phyloP scores from a whole-genome alignment of 768 basidiomycete species.

The Kwoniella newhampshirensis region DNA sequence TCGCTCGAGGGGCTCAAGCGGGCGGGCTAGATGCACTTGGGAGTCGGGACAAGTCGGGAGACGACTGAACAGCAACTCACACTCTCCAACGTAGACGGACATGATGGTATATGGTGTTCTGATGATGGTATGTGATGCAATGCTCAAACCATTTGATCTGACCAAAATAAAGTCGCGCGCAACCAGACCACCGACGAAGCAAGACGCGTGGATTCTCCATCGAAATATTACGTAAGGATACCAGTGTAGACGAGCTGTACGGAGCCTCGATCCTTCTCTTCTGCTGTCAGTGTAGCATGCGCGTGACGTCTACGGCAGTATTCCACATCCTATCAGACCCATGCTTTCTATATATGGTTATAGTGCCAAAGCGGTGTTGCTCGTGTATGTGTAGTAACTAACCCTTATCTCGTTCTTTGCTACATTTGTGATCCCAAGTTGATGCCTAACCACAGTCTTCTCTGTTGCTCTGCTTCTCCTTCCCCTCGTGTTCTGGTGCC shows the following conservation, averaged over 20 bases:
- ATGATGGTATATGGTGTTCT: slow-evolving; percentile 9
- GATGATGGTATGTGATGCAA: background rate
- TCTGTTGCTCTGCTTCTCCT: too few species aligned
- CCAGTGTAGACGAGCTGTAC: background rate
- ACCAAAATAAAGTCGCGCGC: too few species aligned
- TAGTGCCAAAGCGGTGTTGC: background rate
- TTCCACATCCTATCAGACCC: background rate
- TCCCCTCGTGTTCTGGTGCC: too few species aligned
- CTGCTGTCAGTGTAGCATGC: too few species aligned
- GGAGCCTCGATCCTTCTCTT: too few species aligned
- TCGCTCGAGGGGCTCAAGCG: background rate
- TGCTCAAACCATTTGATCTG: too few species aligned
- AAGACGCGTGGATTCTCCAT: background rate
- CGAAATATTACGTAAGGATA: background rate
- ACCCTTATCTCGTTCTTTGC: background rate
- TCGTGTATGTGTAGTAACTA: background rate
- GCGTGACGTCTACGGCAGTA: background rate
- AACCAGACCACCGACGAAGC: too few species aligned
- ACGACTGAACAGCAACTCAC: slow-evolving; percentile 35
- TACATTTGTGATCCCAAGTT: background rate
- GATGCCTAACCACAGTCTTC: background rate
- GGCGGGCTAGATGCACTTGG: background rate
- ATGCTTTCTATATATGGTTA: background rate
- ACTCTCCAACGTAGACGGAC: slow-evolving; percentile 46
- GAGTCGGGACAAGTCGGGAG: background rate